A percentile compares a stretch with the other conserved stretches of the same genome.
Evolutionary conservation across 2,329 filamentous ascomycete genomes (phyloP).

Genomic region (Colletotrichum lini): DNA sequence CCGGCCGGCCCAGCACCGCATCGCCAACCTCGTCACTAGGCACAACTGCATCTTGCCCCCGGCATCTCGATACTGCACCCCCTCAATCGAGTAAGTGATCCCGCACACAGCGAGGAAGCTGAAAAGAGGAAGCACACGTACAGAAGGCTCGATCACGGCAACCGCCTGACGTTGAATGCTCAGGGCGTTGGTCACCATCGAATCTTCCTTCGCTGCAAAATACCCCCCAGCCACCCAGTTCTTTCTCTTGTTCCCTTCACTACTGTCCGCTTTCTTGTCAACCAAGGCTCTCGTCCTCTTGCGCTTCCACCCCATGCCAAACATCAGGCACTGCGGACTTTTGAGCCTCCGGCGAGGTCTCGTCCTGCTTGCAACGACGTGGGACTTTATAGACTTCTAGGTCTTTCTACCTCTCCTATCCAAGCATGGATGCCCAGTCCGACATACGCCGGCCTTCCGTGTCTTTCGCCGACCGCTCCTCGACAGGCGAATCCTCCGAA

Average conservation of each 20-base stretch:
- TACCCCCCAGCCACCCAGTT: background rate
- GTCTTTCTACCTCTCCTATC: constrained; percentile 17
- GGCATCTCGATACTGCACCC: constrained; percentile 26
- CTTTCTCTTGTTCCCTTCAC: background rate
- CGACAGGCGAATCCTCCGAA: constrained; percentile 27
- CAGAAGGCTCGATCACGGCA: constrained; percentile 13
- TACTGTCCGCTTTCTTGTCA: background rate
- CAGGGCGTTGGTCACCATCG: background rate
- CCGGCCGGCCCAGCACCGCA: constrained; percentile 11
- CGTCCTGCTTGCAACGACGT: constrained; percentile 28
- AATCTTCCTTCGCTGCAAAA: background rate
- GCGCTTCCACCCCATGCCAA: constrained; percentile 34
- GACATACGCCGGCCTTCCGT: constrained; percentile 31
- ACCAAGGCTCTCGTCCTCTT: background rate
- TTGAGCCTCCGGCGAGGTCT: constrained; percentile 35
- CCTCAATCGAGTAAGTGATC: constrained; percentile 24
- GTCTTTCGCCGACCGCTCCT: constrained; percentile 20
- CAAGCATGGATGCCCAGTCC: constrained; percentile 29
- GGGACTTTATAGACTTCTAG: constrained; percentile 26
- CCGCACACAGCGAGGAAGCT: constrained; percentile 4
- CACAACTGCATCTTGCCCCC: constrained; percentile 28
- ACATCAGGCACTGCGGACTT: constrained; percentile 25
- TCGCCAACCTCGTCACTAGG: constrained; percentile 12
- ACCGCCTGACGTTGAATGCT: background rate
- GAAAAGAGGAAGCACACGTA: background rate